phyloP scores from a whole-genome alignment of 208 protist species.

The Acanthamoeba castellanii region DNA sequence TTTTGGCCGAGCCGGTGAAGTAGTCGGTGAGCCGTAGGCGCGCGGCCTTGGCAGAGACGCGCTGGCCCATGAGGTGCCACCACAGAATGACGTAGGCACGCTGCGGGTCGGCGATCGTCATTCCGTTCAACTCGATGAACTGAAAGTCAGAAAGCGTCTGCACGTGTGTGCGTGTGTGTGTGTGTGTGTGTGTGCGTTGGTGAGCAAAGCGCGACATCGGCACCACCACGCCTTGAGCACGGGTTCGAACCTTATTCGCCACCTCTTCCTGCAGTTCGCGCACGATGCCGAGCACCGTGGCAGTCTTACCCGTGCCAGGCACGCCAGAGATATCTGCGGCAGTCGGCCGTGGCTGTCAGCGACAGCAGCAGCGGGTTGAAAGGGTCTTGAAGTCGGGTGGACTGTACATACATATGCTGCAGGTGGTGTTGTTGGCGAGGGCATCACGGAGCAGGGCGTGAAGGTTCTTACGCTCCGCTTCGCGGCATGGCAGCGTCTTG shows the following conservation, averaged over 20 bases:
- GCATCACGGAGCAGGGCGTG: not conserved
- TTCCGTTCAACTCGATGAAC: conserved; percentile 88
- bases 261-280: conserved; percentile 71
- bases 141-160: conserved; percentile 74
- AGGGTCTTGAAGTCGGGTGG: not conserved
- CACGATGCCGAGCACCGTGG: conserved; percentile 85
- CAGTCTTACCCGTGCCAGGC: conserved; percentile 88
- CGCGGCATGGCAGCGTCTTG: conserved; percentile 71
- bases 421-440: conserved; percentile 10
- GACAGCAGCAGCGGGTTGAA: not conserved
- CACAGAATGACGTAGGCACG: conserved; percentile 78
- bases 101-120: conserved; percentile 81
- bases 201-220: not conserved
- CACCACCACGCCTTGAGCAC: not conserved
- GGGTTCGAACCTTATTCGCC: conserved; percentile 28
- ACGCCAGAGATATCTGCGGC: conserved; percentile 84
- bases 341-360: not conserved
- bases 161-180: too few relatives aligned
- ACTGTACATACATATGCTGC: not conserved
- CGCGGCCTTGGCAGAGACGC: not conserved
- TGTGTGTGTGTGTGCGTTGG: not conserved
- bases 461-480: conserved; percentile 53
- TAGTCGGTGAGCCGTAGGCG: not conserved
- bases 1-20: not conserved
- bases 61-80: conserved; percentile 16